A percentile compares a stretch with the other conserved stretches of the same genome.
Evolutionary conservation across 2,329 filamentous ascomycete genomes (phyloP).

Genomic region (Fusarium oligoseptatum): DNA sequence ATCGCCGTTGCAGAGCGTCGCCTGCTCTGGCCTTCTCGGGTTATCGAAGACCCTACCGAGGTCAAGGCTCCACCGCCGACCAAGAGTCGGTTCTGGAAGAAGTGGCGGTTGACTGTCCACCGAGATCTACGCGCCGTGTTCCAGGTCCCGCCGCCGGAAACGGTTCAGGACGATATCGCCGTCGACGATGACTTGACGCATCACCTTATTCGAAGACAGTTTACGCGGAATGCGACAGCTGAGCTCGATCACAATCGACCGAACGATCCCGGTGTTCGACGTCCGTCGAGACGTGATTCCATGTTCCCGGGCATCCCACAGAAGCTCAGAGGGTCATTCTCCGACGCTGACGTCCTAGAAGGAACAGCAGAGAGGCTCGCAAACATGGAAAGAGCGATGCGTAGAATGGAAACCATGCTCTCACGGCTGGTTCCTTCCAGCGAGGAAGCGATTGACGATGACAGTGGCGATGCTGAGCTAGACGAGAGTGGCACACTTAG

Average conservation of each 20-base stretch:
- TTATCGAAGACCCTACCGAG: conserved; percentile 27
- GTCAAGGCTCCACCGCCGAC: conserved; percentile 41
- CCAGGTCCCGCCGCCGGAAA: conserved; percentile 76
- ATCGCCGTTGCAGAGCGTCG: conserved; percentile 80
- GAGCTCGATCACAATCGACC: conserved; percentile 42
- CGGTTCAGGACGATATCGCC: conserved; percentile 67
- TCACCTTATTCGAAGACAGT: conserved; percentile 70
- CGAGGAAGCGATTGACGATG: conserved; percentile 45
- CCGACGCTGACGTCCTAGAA: conserved; percentile 60
- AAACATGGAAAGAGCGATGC: conserved; percentile 64
- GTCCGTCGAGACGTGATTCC: conserved; percentile 65
- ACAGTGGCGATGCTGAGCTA: conserved; percentile 45
- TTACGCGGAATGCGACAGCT: conserved; percentile 60
- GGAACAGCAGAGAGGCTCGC: conserved; percentile 61
- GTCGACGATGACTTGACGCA: conserved; percentile 71
- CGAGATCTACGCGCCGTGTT: conserved; percentile 81
- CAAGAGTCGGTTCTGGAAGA: conserved; percentile 72
- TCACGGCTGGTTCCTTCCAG: conserved; percentile 52
- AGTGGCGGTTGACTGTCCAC: conserved; percentile 77
- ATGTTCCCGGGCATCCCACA: conserved; percentile 65
- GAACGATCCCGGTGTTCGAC: conserved; percentile 47
- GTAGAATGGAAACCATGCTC: conserved; percentile 63
- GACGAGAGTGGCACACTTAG: conserved; percentile 48
- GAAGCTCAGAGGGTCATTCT: conserved; percentile 64
- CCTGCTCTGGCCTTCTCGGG: conserved; percentile 68